Evolutionary conservation across 2,329 filamentous ascomycete species (phyloP), one percentile per base, ranked within the genome.

Genomic region (Beauveria asiatica): DNA sequence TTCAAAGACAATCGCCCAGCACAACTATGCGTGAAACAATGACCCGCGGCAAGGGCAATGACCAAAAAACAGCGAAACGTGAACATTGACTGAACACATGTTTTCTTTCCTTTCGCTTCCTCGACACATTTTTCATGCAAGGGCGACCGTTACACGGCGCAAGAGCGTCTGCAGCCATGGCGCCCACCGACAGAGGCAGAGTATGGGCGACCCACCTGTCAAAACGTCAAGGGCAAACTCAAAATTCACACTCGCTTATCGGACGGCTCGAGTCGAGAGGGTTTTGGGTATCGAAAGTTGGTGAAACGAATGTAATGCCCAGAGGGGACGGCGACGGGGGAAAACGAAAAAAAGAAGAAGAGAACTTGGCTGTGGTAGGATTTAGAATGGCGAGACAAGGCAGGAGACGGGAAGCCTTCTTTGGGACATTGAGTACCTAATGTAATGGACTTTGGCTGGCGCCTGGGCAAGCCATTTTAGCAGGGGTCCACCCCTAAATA

Each of bases 401-500:
- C 30, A 52, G 51, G 27, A 53, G 25, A 54, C 23, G 37, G 51
- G 37, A 54, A 42, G 8, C n/a, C 4, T 42, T 42, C 41, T 42
- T 9, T 37, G 33, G 30, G 13, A 13, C 33, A 16, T 37, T 37
- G 33, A 37, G 33, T 37, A 37, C 23, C 23, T 37, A 37, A 37
- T 42, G 16, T 42, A 42, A 19, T 42, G 16, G 41, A 42, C 19
- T 54, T 42, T 54, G 1, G 21, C 39, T 27, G 39, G 51, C 50
- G 33, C 33, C 51, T 42, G 23, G 51, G 51, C 51, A n/a, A 8
- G 51, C 30, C 16, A 11, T 19, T 19, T 42, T 42, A 42, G 41
- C 17, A 42, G 41, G 41, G 41, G 17, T 42, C 41, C 41, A n/a
- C 33, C 33, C 50, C 50, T 64, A 65, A 44, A 67, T 61, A 44